phyloP scores from a whole-genome alignment of 2,329 filamentous ascomycete genomes.

The Microdochium nivale region DNA sequence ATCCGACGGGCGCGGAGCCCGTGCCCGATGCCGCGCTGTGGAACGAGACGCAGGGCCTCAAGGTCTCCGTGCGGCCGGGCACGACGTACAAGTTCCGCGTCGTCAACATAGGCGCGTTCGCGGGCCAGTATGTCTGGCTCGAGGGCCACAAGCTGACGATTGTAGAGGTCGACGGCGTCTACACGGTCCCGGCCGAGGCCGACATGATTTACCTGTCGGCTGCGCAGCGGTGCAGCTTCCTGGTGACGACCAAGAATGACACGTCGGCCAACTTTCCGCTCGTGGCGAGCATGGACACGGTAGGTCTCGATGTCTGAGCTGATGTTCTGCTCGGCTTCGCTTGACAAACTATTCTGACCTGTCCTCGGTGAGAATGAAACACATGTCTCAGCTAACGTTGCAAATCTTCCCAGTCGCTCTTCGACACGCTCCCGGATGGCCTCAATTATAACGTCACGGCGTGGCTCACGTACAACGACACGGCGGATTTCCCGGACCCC shows the following conservation, averaged over 20 bases:
- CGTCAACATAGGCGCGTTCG: constrained; percentile 66
- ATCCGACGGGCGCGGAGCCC: constrained; percentile 52
- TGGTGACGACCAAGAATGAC: constrained; percentile 55
- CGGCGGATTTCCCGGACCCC: constrained; percentile 37
- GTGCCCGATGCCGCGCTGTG: constrained; percentile 61
- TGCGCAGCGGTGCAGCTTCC: constrained; percentile 57
- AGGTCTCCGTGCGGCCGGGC: constrained; percentile 50
- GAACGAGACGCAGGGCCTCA: constrained; percentile 59
- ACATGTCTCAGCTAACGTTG: not conserved
- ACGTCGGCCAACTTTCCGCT: constrained; percentile 58
- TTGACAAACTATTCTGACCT: too few relatives aligned
- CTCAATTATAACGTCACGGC: constrained; percentile 62
- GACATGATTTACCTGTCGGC: constrained; percentile 57
- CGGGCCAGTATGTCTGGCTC: constrained; percentile 57
- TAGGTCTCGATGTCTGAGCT: constrained; percentile 24
- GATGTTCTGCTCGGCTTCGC: too few relatives aligned
- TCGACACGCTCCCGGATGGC: constrained; percentile 56
- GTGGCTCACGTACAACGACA: constrained; percentile 50
- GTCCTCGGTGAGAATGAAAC: not conserved
- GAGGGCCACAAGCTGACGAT: constrained; percentile 60
- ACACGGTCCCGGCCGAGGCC: constrained; percentile 50
- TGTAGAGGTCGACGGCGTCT: constrained; percentile 67
- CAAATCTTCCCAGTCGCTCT: constrained; percentile 42
- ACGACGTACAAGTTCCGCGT: constrained; percentile 68
- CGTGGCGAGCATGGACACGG: constrained; percentile 60